Evolutionary conservation across 805 yeast species (phyloP).

Genomic region (Candida piceae): DNA sequence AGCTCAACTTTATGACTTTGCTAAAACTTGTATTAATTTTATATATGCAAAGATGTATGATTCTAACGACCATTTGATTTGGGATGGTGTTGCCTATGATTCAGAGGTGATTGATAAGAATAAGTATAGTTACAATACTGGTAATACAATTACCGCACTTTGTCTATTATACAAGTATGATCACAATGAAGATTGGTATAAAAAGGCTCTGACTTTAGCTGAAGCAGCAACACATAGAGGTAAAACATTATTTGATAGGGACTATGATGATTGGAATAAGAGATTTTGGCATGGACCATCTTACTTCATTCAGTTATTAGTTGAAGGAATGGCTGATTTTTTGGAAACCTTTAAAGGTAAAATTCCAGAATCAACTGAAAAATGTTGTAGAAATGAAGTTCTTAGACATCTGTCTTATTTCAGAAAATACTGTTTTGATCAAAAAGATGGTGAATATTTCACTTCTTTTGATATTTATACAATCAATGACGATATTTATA

Average conservation of each 20-base stretch:
- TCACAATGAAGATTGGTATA: slow-evolving; percentile 44
- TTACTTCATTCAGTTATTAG: slow-evolving; percentile 56
- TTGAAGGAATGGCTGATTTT: slow-evolving; percentile 67
- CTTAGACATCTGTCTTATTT: slow-evolving; percentile 53
- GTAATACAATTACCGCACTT: slow-evolving; percentile 57
- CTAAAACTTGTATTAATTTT: slow-evolving; percentile 56
- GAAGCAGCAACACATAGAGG: slow-evolving; percentile 53
- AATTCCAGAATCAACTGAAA: slow-evolving; percentile 32
- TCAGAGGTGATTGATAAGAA: slow-evolving; percentile 42
- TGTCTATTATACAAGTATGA: slow-evolving; percentile 47
- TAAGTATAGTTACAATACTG: slow-evolving; percentile 67
- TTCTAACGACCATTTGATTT: slow-evolving; percentile 48
- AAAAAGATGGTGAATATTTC: slow-evolving; percentile 53
- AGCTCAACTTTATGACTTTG: slow-evolving; percentile 46
- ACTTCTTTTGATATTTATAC: slow-evolving; percentile 54
- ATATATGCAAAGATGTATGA: slow-evolving; percentile 47
- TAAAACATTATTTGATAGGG: slow-evolving; percentile 58
- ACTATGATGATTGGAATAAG: slow-evolving; percentile 43
- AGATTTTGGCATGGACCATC: slow-evolving; percentile 67
- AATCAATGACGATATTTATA: slow-evolving; percentile 45
- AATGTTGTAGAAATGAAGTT: slow-evolving; percentile 35
- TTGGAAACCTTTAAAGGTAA: slow-evolving; percentile 41
- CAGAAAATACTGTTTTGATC: slow-evolving; percentile 52
- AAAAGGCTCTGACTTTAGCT: slow-evolving; percentile 45
- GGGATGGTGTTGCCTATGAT: slow-evolving; percentile 55